Conservation (phyloP, 441 rosid genomes). For the Populus hybrid region DNA sequence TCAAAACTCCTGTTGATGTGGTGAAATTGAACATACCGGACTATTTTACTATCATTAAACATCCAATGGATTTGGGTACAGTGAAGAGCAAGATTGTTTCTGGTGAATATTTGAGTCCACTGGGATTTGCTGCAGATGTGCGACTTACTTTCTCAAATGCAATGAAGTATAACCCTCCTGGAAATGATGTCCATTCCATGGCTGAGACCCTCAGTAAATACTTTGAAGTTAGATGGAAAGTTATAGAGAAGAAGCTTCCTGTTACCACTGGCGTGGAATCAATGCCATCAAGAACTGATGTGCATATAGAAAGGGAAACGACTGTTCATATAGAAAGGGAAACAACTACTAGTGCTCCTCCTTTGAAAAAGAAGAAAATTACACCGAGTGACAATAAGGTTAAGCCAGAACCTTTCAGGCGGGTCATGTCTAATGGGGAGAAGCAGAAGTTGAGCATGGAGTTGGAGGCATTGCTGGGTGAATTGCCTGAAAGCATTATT, state of each 20-base stretch:
- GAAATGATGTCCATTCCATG: constrained; percentile 69
- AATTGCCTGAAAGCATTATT: constrained; percentile 64
- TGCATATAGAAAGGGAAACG: constrained; percentile 35
- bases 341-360: constrained; percentile 21
- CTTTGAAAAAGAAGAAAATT: constrained; percentile 41
- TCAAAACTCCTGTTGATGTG: constrained; percentile 76
- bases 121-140: constrained; percentile 69
- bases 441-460: constrained; percentile 62
- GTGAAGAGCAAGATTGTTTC: constrained; percentile 53
- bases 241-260: constrained; percentile 71
- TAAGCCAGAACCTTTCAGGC: constrained; percentile 42
- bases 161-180: constrained; percentile 80
- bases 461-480: constrained; percentile 59
- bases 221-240: constrained; percentile 83
- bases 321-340: constrained; percentile 35
- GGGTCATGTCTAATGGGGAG: constrained; percentile 57
- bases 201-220: constrained; percentile 56
- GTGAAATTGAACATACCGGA: constrained; percentile 83
- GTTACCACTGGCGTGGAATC: constrained; percentile 21
- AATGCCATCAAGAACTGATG: constrained; percentile 30
- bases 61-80: constrained; percentile 94
- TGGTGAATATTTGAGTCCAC: constrained; percentile 60
- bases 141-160: constrained; percentile 85
- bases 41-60: constrained; percentile 70
- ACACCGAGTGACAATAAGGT: constrained; percentile 30